phyloP scores from a whole-genome alignment of 1,284 basidiomycete species.

The Thelephora terrestris region DNA sequence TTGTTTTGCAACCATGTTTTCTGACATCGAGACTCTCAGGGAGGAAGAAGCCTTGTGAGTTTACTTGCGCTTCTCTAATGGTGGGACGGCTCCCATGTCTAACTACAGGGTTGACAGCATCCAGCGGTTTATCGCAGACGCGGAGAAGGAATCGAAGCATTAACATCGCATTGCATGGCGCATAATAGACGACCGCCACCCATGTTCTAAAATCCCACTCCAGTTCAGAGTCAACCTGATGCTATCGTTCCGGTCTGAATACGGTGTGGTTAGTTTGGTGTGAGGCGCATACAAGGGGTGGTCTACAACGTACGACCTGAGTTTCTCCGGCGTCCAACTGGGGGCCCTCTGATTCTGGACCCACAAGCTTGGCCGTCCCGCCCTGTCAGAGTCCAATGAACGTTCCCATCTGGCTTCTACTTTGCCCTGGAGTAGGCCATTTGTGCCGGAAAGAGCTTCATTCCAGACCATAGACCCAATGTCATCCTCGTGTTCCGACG shows the following conservation, averaged over 20 bases:
- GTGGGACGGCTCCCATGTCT: slow-evolving; percentile 25
- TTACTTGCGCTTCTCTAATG: slow-evolving; percentile 6
- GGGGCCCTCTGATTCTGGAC: slow-evolving; percentile 28
- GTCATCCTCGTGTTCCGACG: slow-evolving; percentile 19
- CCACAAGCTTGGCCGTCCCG: slow-evolving; percentile 49
- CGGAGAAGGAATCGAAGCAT: slow-evolving; percentile 52
- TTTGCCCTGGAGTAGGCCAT: slow-evolving; percentile 44
- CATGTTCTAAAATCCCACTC: too few species aligned
- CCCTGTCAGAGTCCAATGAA: slow-evolving; percentile 15
- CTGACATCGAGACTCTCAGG: slow-evolving; percentile 22
- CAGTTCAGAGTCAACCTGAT: not conserved
- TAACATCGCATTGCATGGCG: slow-evolving; percentile 5
- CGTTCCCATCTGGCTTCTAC: slow-evolving; percentile 64
- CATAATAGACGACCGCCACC: not conserved
- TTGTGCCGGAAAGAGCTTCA: slow-evolving; percentile 39
- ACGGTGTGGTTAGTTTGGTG: not conserved
- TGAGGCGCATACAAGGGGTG: not conserved
- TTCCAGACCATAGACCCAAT: slow-evolving; percentile 56
- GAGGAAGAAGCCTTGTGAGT: slow-evolving; percentile 70
- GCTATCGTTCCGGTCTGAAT: not conserved
- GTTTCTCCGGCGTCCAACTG: slow-evolving; percentile 22
- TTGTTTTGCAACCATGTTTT: not conserved
- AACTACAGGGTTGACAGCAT: slow-evolving; percentile 50
- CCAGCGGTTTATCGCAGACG: slow-evolving; percentile 65
- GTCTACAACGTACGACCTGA: not conserved